Evolutionary conservation across 2,329 filamentous ascomycete species (phyloP), one percentile per base, ranked within the genome.

Genomic region (Grosmannia huntii): DNA sequence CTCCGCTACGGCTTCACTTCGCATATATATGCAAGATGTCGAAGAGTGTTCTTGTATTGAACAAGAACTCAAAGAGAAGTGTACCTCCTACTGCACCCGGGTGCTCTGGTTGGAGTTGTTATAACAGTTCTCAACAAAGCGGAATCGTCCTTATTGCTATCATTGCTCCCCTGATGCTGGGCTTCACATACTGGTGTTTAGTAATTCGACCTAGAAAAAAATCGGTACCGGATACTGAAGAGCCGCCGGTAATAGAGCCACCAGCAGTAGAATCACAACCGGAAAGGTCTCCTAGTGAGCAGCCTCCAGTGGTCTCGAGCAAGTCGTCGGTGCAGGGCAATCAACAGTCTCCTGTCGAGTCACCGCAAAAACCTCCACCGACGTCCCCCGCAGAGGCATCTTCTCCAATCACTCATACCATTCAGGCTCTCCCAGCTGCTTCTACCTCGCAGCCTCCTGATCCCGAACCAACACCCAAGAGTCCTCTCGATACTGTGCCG

Each of bases 71-170:
- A n/a, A 44, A 44, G 19, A 16, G 41, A 44, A 9, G 19, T 44
- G 1, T 44, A 19, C 16, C 41, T 21, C 41, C 19, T 9, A 57
- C 50, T 44, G 59, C 53, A 12, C 50, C 21, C 27, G 25, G 4
- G n/a, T 74, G 69, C 60, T 60, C 62, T 3, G 68, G 71, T 12
- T 76, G 72, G 72, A 59, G 65, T 49, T 76, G 74, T 59, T 65
- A 76, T n/a, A 72, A 64, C 31, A 52, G 62, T 11, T 62, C 68
- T 0, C 66, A 73, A 50, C 66, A 73, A 38, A 70, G 69, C 25
- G 74, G 74, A 2, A 68, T 75, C 33, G 69, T 76, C 19, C 68
- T 72, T 59, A 71, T 69, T 59, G 63, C 68, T 16, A 58, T 70
- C 9, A 58, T 72, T 7, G 59, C 62, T 11, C 62, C 67, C 2